Base-by-base conservation (phyloP, 108 stramenopile genomes). In the Nitzschia sp. region DNA sequence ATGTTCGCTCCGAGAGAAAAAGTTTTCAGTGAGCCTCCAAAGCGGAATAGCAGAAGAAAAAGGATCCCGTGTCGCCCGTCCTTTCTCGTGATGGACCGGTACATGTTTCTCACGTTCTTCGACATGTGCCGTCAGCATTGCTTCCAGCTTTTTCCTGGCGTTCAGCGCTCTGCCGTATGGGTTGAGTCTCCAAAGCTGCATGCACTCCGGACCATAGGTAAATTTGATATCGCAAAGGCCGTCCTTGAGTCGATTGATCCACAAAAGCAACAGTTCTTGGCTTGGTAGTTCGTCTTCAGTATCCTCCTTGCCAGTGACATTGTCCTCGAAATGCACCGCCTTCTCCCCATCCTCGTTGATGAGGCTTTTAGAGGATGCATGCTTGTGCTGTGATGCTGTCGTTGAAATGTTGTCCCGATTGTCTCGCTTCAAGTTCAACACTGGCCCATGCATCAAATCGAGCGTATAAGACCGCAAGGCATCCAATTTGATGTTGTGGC, bases 191-290 rank as follows among this genome's bases (percentile, higher is more conserved):
- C 75, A 76, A 33, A 76, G 41, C 3, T 76, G 62, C 75, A 76
- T 68, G 68, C 75, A 76, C 36, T 69, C 53, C 1, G 75, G 61
- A 2, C 75, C 75, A 47, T 71, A 69, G 9, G 68, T 69, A 11
- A 64, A 57, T 33, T 76, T 66, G 47, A 76, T 66, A 44, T 63
- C 68, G 38, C 68, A 71, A n/a, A 76, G 41, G 36, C 75, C 75
- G 34, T 46, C 34, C 29, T 76, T 76, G 29, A 76, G 48, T 2
- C 75, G 67, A 46, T 76, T 68, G 68, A 76, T 76, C 75, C 75
- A 76, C 48, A 76, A 29, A 0, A 76, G 31, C 67, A 76, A 52
- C 46, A 30, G 8, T 26, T 56, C 62, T 34, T 58, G 45, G 27
- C 46, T 45, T 17, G 31, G 48, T 5, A 41, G 33, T 8, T 67